Evolutionary conservation across 2,329 filamentous ascomycete genomes (phyloP), one percentile per base, ranked within the genome.

Genomic region (Metarhizium humberi): DNA sequence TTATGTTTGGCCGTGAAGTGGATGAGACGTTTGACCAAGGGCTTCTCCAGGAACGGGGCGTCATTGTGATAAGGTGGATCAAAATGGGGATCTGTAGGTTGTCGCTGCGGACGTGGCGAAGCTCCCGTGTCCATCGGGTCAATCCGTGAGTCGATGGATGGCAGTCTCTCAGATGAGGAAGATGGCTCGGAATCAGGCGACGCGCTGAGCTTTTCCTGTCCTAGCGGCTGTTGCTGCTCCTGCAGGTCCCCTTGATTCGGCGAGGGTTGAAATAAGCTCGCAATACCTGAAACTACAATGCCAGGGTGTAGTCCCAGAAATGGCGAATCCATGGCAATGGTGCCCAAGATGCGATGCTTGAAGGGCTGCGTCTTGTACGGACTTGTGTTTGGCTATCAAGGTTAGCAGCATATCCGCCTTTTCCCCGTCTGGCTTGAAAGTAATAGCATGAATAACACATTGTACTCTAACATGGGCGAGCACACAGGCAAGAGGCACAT

Each of bases 231-330:
- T 56, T 56, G 46, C 13, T 20, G 36, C 7, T 43, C 25, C 20
- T 45, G 20, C 34, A 29, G 45, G 25, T 50, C 50, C 30, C 58
- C 56, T 6, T 60, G 61, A 25, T 62, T 64, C 14, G 73, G 67
- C 11, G 74, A 69, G 3, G 75, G 69, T 40, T 77, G 73, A 69
- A 96, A 94, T 11, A 95, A 77, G 64, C 89, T 92, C 2, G 85
- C 81, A 54, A 95, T 80, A 2, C 91, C 90, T 42, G 88, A 88
- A n/a, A 85, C 80, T 46, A 96, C 81, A 46, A 96, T 87, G 6
- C 92, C 88, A 1, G 90, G 91, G 69, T 96, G 90, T 66, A 96
- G 86, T 3, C 92, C 92, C 6, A 96, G 75, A 56, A 95, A 90
- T 0, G 92, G 92, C 0, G 88, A 87, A 69, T 96, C 92, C 51